A percentile compares a stretch with the other conserved stretches of the same genome.
Conservation (phyloP, 495 filamentous ascomycete genomes). For the Penicillium salamii region DNA sequence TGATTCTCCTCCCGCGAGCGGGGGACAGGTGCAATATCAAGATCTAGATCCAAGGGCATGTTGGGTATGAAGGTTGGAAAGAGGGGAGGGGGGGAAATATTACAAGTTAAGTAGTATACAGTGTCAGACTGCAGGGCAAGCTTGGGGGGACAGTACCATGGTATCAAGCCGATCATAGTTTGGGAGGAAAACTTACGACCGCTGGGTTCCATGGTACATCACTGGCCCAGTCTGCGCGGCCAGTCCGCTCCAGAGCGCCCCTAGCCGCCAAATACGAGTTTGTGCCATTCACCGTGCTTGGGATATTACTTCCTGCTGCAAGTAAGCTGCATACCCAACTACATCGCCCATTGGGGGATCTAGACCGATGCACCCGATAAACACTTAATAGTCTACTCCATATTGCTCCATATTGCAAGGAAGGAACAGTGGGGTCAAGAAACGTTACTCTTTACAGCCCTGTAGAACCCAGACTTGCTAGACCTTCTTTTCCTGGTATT, state of each 20-base stretch:
- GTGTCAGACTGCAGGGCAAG: constrained; percentile 1
- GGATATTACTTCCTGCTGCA: constrained; percentile 3
- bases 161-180: constrained; percentile 23
- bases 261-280: constrained; percentile 13
- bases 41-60: constrained; percentile 19
- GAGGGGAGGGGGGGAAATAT: constrained; percentile 5
- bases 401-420: too few species aligned
- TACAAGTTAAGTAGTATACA: neutral
- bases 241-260: constrained; percentile 20
- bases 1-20: constrained; percentile 77
- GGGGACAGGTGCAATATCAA: constrained; percentile 37
- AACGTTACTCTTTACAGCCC: neutral
- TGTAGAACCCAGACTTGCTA: too few species aligned
- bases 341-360: neutral
- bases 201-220: constrained; percentile 20
- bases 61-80: neutral
- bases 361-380: neutral
- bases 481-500: too few species aligned
- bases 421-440: neutral
- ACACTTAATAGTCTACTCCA: too few species aligned
- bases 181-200: constrained; percentile 22
- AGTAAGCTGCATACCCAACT: neutral
- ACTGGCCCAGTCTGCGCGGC: constrained; percentile 2
- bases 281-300: neutral
- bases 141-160: constrained; percentile 20